Conservation (phyloP, 306 rosid genomes). For the Hylodesmum podocarpum region DNA sequence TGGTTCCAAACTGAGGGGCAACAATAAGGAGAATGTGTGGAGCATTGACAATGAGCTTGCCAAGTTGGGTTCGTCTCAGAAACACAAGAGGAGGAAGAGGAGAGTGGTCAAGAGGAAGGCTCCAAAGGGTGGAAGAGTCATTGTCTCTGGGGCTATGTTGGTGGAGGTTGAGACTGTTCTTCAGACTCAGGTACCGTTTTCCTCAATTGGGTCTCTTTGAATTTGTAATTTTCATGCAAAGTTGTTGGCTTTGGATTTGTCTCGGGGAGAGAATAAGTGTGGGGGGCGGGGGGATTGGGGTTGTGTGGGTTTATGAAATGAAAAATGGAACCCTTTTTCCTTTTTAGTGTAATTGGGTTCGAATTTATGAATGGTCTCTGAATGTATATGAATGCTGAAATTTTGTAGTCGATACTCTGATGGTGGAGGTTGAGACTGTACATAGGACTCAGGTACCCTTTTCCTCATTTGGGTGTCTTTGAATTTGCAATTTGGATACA, state of each 20-base stretch:
- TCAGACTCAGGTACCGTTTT: conserved; percentile 72
- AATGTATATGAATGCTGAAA: not conserved
- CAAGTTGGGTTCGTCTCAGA: conserved; percentile 39
- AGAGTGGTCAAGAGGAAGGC: conserved; percentile 47
- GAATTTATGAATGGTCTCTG: not conserved
- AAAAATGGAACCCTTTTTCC: not conserved
- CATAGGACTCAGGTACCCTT: too few species aligned
- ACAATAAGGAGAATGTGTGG: conserved; percentile 82
- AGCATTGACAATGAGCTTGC: conserved; percentile 76
- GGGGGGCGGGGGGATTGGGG: not conserved
- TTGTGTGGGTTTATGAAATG: not conserved
- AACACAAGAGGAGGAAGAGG: conserved; percentile 41
- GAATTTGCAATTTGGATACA: too few species aligned
- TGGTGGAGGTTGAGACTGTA: conserved; percentile 74
- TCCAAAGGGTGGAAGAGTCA: conserved; percentile 43
- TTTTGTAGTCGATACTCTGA: too few species aligned
- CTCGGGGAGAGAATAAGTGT: not conserved
- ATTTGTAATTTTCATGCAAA: conserved; percentile 5
- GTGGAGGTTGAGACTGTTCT: conserved; percentile 83
- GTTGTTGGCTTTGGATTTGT: conserved; percentile 25
- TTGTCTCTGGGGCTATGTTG: conserved; percentile 81
- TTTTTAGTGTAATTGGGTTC: not conserved
- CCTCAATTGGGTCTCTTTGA: conserved; percentile 7
- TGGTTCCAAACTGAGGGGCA: conserved; percentile 50
- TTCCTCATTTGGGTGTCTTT: too few species aligned